These are phyloP conservation scores for Trichomonascaceae sp. DNA, from an alignment of 1,139 yeast species.

Conservation along the genomic window DNA sequence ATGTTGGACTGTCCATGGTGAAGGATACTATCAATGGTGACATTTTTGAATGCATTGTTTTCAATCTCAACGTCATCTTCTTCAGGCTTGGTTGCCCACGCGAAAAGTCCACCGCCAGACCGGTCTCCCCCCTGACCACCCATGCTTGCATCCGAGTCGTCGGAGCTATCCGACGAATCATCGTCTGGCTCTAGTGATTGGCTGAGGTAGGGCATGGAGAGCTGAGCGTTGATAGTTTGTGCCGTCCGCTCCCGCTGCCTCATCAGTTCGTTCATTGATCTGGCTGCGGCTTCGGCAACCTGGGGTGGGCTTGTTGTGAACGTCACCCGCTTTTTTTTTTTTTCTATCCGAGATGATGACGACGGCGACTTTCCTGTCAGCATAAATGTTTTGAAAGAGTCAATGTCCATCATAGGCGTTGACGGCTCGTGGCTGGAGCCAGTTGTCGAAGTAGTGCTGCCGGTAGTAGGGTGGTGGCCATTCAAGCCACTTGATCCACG, in stretches of 20 bases:
- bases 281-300: conserved; percentile 29
- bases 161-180: neutral
- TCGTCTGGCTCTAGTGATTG: neutral
- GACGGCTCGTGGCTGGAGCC: conserved; percentile 7
- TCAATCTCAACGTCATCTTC: conserved; percentile 24
- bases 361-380: conserved; percentile 23
- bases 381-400: conserved; percentile 25
- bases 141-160: neutral
- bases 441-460: neutral
- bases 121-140: too few species aligned
- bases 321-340: conserved; percentile 24
- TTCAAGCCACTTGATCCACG: conserved; percentile 6
- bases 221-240: neutral
- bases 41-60: conserved; percentile 25
- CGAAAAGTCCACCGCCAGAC: too few species aligned
- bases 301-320: conserved; percentile 27
- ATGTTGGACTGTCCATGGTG: conserved; percentile 27
- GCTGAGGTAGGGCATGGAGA: neutral
- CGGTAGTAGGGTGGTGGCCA: neutral
- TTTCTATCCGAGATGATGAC: conserved; percentile 6
- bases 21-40: conserved; percentile 27
- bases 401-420: conserved; percentile 27
- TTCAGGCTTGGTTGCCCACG: too few species aligned
- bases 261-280: conserved; percentile 27
- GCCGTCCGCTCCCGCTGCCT: conserved; percentile 17